Base-by-base conservation (phyloP, 345 rosid species). In the Noccaea bulbosa region DNA sequence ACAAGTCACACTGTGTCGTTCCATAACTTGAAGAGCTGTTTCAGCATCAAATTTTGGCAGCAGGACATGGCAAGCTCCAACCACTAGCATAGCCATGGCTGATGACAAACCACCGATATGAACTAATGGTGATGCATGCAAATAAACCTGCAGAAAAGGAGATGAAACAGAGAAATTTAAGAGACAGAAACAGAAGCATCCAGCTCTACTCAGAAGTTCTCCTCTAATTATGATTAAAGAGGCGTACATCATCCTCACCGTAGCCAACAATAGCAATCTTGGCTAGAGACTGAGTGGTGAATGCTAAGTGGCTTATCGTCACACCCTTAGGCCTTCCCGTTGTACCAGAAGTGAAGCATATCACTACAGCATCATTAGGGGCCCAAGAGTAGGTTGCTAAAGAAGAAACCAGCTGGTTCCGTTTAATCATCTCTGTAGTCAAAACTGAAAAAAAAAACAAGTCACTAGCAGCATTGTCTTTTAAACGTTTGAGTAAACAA, bases 311-410 rank as follows among this genome's bases (percentile, higher is more conserved):
- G 80, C 87, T 87, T 77, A 87, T 76, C 12, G 81, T 65, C 49
- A 87, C 96, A 47, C 96, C 96, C 69, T 91, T 93, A 35, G 98
- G 97, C 71, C 76, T 82, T 77, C 97, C 97, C 8, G 97, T 88
- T 52, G 98, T 89, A 74, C 98, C 96, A 27, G 92, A 89, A 70
- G 93, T 93, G 75, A 93, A 93, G 81, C 96, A 93, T 70, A 91
- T 84, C 53, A 93, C 15, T 5, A 79, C 88, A 58, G 91, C 90
- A 16, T 84, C 88, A 67, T 85, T 79, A n/a, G 89, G 84, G 50
- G 94, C 91, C 92, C 87, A 91, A 6, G 77, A 38, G 38, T 80
- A 84, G 51, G 74, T 66, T 22, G 70, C 6, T 22, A 74, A 53
- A 17, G 62, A 62, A 70, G 77, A 55, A 27, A 69, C 64, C 14